Evolutionary conservation across 768 basidiomycete species (phyloP), one percentile per base, ranked within the genome.

Genomic region (Tremella fuciformis): DNA sequence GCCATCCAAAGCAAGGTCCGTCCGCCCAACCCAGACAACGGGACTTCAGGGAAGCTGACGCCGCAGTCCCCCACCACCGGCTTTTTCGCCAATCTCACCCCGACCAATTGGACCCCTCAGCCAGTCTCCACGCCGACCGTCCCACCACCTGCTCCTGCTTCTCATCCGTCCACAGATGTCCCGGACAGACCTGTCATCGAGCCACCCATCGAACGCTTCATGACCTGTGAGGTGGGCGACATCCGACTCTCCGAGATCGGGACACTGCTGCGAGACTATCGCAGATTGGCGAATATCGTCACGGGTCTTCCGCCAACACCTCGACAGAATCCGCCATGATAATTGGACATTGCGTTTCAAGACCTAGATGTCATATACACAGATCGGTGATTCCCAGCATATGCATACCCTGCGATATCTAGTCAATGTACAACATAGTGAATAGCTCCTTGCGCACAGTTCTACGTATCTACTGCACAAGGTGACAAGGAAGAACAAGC

Each of bases 251-350:
- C 86, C 0, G 94, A 99, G 65, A 84, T 97, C 1, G 84, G 81
- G 0, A 84, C 87, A 63, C 80, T 99, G 42, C 78, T 98, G 71
- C 78, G 80, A 29, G 93, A 96, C 63, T 97, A 96, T 75, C 83
- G 83, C 63, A 46, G 42, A 15, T 46, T 46, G 42, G 42, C 42
- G 6, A 22, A 22, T 8, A 46, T 46, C 15, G 42, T 46, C 42
- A 46, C 42, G n/a, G 42, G 7, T 15, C 15, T 46, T 15, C 42
- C n/a, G 22, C n/a, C 4, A 22, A 4, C 42, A 4, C 22, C 42
- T 46, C 4, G 42, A 46, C 16, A 4, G 6, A n/a, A n/a, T 15
- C 6, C n/a, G 4, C 42, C n/a, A 46, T 46, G 42, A 46, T 4
- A 6, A 46, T 4, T 6, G n/a, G n/a, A 46, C 42, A n/a, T 46